A percentile compares a stretch with the other conserved stretches of the same genome.
Conservation (phyloP, 371 early-diverging fungal genomes). For the Polyrhizophydium stewartii region DNA sequence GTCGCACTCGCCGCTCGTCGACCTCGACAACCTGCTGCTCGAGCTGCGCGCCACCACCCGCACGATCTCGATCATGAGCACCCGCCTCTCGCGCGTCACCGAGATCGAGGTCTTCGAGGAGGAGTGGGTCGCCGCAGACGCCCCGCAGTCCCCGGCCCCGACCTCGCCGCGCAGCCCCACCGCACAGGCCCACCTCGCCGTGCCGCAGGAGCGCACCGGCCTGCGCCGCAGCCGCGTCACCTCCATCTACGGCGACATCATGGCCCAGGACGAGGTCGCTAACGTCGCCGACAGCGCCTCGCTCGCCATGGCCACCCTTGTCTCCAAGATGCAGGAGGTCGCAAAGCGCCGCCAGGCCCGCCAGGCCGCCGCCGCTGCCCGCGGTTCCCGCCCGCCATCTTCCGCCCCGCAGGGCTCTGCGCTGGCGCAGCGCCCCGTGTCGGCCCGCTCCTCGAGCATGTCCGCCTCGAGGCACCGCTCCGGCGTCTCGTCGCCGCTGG, state of each 20-base stretch:
- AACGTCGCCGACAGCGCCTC: neutral
- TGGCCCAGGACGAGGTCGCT: neutral
- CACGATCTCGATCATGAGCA: neutral
- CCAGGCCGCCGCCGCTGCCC: neutral
- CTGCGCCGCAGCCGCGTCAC: conserved; percentile 2
- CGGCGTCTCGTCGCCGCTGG: no score
- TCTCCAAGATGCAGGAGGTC: conserved; percentile 3
- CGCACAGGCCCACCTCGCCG: no score
- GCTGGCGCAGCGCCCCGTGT: no score
- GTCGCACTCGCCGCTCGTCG: neutral
- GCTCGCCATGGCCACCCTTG: neutral
- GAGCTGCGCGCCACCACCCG: neutral
- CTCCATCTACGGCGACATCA: neutral
- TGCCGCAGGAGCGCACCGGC: neutral
- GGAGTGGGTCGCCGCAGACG: neutral
- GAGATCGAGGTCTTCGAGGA: conserved; percentile 7
- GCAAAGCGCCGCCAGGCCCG: neutral
- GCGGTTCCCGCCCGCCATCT: no score
- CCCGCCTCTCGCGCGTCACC: neutral
- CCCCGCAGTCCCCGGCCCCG: neutral
- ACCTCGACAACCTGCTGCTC: conserved; percentile 1
- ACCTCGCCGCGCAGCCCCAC: neutral
- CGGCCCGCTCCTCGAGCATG: no score
- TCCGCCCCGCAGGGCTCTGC: no score
- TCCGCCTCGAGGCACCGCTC: no score